Percentiles rank a stretch among this genome's conserved stretches.
phyloP scores from a whole-genome alignment of 805 yeast genomes.

The Lipomyces chichibuensis region DNA sequence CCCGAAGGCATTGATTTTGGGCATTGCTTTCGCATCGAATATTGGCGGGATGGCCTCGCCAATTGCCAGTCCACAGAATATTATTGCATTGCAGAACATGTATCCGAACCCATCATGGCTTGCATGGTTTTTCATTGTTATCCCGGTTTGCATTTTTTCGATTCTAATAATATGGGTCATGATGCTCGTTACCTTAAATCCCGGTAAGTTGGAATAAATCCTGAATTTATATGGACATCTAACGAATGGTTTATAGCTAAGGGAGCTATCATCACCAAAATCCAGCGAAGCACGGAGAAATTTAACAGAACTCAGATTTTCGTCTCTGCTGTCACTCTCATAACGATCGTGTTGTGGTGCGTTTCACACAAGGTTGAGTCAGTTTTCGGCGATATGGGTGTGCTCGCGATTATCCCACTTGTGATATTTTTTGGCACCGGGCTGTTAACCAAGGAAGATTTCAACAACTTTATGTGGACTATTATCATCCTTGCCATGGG shows the following conservation, averaged over 20 bases:
- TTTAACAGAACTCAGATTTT: slow-evolving; percentile 77
- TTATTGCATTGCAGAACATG: slow-evolving; percentile 88
- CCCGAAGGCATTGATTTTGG: slow-evolving; percentile 81
- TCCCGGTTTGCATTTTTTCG: slow-evolving; percentile 74
- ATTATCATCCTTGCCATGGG: slow-evolving; percentile 97
- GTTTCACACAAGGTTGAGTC: slow-evolving; percentile 72
- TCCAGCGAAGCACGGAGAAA: slow-evolving; percentile 62
- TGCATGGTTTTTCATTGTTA: slow-evolving; percentile 86
- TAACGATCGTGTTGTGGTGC: slow-evolving; percentile 89
- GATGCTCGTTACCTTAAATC: slow-evolving; percentile 62
- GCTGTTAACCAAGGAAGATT: slow-evolving; percentile 81
- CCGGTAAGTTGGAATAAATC: slow-evolving; percentile 34
- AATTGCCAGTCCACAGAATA: slow-evolving; percentile 94
- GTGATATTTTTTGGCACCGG: slow-evolving; percentile 94
- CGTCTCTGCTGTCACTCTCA: slow-evolving; percentile 64
- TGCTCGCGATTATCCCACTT: slow-evolving; percentile 86
- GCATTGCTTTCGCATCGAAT: slow-evolving; percentile 90
- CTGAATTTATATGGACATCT: neutral
- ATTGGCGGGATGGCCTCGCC: slow-evolving; percentile 98
- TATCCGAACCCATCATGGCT: slow-evolving; percentile 83
- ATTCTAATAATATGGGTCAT: slow-evolving; percentile 73
- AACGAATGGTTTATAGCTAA: slow-evolving; percentile 41
- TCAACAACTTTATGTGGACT: slow-evolving; percentile 95
- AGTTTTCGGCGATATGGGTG: slow-evolving; percentile 94
- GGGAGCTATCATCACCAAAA: slow-evolving; percentile 58